These are phyloP conservation scores for Aspergillus ochraceus DNA, from an alignment of 2,329 filamentous ascomycete species.

Conservation along the genomic window DNA sequence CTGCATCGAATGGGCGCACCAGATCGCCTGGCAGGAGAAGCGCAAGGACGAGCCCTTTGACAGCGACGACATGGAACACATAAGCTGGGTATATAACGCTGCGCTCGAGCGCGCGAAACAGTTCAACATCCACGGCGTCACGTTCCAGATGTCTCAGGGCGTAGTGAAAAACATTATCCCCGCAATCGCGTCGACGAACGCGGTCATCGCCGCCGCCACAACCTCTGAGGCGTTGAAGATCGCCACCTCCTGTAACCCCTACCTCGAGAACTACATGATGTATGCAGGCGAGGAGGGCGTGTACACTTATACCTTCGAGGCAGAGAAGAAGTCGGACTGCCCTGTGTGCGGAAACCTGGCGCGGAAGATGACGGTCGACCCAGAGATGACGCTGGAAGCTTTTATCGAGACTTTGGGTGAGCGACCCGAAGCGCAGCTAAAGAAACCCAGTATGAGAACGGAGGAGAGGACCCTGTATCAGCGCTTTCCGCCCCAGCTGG, in stretches of 20 bases:
- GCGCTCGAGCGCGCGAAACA: constrained; percentile 78
- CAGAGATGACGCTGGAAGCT: constrained; percentile 72
- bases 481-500: constrained; percentile 76
- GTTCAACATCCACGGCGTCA: constrained; percentile 89
- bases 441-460: constrained; percentile 82
- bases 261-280: constrained; percentile 97
- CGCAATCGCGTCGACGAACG: constrained; percentile 95
- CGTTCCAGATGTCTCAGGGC: constrained; percentile 92
- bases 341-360: constrained; percentile 87
- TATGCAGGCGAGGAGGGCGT: constrained; percentile 94
- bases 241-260: constrained; percentile 76
- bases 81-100: constrained; percentile 92
- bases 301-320: constrained; percentile 96
- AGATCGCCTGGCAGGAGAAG: constrained; percentile 93
- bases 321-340: constrained; percentile 91
- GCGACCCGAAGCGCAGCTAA: constrained; percentile 85
- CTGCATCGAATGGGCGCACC: constrained; percentile 97
- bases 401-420: constrained; percentile 82
- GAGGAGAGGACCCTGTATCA: constrained; percentile 88
- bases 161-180: constrained; percentile 99
- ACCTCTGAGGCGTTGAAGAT: constrained; percentile 98
- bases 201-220: constrained; percentile 90
- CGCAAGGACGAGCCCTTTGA: constrained; percentile 83
- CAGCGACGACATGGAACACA: constrained; percentile 94
- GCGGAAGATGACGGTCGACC: constrained; percentile 70